Percentiles rank a stretch among this genome's conserved stretches.
Conservation (phyloP, 805 yeast species). For the Pichia kluyveri region DNA sequence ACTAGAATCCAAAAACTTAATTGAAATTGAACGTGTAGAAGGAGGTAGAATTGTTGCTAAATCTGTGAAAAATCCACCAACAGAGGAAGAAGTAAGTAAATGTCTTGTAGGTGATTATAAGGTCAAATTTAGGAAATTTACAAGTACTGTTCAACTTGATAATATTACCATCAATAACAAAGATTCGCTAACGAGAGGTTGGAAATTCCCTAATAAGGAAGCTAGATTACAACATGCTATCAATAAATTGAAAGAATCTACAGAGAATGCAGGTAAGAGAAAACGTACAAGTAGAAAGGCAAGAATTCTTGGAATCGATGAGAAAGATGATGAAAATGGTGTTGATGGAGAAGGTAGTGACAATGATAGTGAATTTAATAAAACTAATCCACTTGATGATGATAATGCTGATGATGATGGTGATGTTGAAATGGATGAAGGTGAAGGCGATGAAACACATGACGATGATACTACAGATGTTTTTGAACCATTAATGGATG, state of each 20-base stretch:
- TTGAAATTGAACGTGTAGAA: slow-evolving; percentile 10
- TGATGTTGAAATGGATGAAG: slow-evolving; percentile 2
- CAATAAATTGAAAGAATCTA: not conserved
- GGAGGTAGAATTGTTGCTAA: slow-evolving; percentile 7
- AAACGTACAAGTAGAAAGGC: not conserved
- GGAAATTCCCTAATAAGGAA: slow-evolving; percentile 9
- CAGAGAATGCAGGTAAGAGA: not conserved
- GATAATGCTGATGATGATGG: not conserved
- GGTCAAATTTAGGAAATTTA: slow-evolving; percentile 4
- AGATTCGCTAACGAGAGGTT: slow-evolving; percentile 4
- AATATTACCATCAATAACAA: slow-evolving; percentile 5
- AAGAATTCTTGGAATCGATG: not conserved
- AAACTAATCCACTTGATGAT: not conserved
- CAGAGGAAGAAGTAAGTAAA: slow-evolving; percentile 7
- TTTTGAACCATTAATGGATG: slow-evolving; percentile 20
- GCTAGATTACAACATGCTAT: slow-evolving; percentile 7
- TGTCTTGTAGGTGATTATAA: not conserved
- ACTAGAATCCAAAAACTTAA: slow-evolving; percentile 24
- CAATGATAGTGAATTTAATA: not conserved
- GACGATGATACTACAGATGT: slow-evolving; percentile 15
- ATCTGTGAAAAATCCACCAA: slow-evolving; percentile 12
- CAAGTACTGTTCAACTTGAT: slow-evolving; percentile 6
- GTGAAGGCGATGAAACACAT: too few species aligned
- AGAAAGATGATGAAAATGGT: not conserved
- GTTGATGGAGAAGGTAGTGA: not conserved